Evolutionary conservation across 83 land plant species (phyloP).

Genomic region (Thuja plicata): DNA sequence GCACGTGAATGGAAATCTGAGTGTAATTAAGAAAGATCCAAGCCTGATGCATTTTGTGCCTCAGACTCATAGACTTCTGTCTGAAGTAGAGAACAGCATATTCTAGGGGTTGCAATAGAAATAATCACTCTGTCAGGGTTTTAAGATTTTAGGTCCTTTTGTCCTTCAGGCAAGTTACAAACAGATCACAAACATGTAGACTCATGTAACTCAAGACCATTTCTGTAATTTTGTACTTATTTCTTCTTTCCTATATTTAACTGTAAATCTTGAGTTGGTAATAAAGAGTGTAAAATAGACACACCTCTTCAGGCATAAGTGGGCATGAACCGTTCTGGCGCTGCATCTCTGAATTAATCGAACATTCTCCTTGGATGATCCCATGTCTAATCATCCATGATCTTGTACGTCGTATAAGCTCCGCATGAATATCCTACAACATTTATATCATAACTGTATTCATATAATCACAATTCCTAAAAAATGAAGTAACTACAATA

Average conservation of each 20-base stretch:
- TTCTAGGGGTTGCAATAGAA: neutral
- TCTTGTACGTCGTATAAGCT: conserved; percentile 69
- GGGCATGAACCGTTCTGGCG: conserved; percentile 77
- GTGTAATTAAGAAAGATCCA: neutral
- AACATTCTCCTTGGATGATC: conserved; percentile 47
- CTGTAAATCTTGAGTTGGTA: neutral
- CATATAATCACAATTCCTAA: neutral
- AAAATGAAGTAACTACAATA: neutral
- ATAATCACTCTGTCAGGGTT: neutral
- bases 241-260: neutral
- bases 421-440: conserved; percentile 72
- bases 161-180: neutral
- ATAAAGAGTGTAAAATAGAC: neutral
- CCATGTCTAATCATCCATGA: conserved; percentile 56
- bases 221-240: neutral
- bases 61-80: neutral
- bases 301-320: conserved; percentile 86
- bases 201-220: neutral
- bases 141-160: neutral
- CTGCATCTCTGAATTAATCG: conserved; percentile 59
- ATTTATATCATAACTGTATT: neutral
- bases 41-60: neutral
- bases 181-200: neutral
- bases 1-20: neutral
- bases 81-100: neutral